phyloP scores from a whole-genome alignment of 768 basidiomycete genomes.

The Amanita inopinata region DNA sequence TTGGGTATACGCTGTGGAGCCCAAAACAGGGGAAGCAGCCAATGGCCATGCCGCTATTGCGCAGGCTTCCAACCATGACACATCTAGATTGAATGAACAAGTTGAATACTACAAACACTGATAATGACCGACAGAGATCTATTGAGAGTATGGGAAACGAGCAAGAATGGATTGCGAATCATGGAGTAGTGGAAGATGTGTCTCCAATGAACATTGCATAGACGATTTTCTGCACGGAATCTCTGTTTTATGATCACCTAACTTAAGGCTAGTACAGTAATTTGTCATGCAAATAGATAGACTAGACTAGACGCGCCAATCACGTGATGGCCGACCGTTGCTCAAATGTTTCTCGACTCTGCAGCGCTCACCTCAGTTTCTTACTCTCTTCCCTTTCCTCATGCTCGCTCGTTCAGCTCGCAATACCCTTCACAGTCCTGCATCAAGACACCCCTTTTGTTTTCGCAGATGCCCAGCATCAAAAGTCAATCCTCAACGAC shows the following conservation, averaged over 20 bases:
- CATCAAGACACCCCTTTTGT: constrained; percentile 24
- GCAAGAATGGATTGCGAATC: constrained; percentile 3
- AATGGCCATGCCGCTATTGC: neutral
- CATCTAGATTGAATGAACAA: neutral
- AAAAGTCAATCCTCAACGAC: constrained; percentile 17
- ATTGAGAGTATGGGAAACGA: neutral
- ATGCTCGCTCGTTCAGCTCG: constrained; percentile 36
- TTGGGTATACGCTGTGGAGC: constrained; percentile 85
- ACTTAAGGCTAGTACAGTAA: neutral
- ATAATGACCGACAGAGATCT: neutral
- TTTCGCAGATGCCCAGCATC: constrained; percentile 35
- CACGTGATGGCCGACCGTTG: too few species aligned
- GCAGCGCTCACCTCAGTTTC: too few species aligned
- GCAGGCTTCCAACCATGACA: constrained; percentile 5
- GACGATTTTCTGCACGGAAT: constrained; percentile 14
- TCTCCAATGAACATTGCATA: constrained; percentile 12
- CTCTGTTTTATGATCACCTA: constrained; percentile 4
- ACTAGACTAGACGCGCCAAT: too few species aligned
- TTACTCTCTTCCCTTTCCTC: too few species aligned
- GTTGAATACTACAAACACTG: neutral
- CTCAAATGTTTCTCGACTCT: too few species aligned
- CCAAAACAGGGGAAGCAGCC: constrained; percentile 19
- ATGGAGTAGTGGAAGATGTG: neutral
- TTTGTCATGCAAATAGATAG: neutral
- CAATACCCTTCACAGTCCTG: constrained; percentile 30